Base-by-base conservation (phyloP, 495 filamentous ascomycete species). In the Geoglossum glabrum region DNA sequence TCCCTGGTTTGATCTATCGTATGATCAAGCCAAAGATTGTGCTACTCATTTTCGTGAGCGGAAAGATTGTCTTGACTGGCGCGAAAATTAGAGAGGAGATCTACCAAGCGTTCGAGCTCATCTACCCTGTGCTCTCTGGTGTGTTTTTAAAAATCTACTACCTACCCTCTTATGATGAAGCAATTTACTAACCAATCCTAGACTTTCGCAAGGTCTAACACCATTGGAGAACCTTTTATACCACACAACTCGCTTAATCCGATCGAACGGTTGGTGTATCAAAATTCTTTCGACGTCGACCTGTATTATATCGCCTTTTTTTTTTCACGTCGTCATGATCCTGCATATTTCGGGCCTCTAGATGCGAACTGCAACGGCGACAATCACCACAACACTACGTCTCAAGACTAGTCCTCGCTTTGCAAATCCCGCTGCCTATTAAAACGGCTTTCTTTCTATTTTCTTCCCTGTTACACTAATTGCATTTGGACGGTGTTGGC, bases 11-110 rank as follows among this genome's bases (percentile, higher is more conserved):
- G 56, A 98, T 98, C 76, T 98, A 98, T 70, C 87, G 92, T 70
- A 98, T 98, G 92, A 96, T 97, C 79, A 95, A 96, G 78, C 92
- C 92, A 26, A 97, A 97, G 83, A 97, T 98, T 61, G 92, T 98
- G 25, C 85, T 98, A 19, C 72, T 98, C 72, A 97, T 98, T 69
- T 98, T 98, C 76, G 92, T 98, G 69, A 90, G 85, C 65, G 92
- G 92, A 63, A 97, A 97, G 79, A 98, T 97, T 60, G 93, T 97
- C 66, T 74, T 98, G 69, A 98, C 93, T 58, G 92, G 92, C 62
- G 92, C 92, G 55, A 97, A 98, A 70, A 90, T 98, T 58, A 85
- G 92, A 60, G 92, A 98, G 73, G 92, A 98, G 74, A 97, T 98
- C 64, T 98, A 97, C 67, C 87, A 92, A 69, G 90, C 90, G 23